Conservation (phyloP, 1,284 basidiomycete species). For the Malassezia furfur region DNA sequence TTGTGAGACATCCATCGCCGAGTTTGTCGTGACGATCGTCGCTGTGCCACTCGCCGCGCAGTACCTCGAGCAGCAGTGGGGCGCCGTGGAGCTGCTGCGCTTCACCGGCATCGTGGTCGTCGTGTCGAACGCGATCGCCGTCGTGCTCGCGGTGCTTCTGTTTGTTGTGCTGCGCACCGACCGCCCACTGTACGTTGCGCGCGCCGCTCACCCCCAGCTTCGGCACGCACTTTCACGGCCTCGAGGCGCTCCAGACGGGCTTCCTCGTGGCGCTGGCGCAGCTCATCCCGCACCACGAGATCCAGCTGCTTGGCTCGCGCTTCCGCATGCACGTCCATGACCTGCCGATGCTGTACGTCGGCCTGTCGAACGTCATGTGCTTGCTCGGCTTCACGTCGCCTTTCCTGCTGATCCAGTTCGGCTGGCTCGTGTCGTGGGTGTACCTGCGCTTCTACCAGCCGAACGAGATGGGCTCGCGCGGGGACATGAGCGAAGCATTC, state of each 20-base stretch:
- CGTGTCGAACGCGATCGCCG: slow-evolving; percentile 36
- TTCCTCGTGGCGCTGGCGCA: slow-evolving; percentile 93
- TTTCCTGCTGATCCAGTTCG: slow-evolving; percentile 87
- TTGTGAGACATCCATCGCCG: slow-evolving; percentile 72
- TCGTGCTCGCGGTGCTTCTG: slow-evolving; percentile 30
- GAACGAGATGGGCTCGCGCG: slow-evolving; percentile 57
- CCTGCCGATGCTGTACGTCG: slow-evolving; percentile 85
- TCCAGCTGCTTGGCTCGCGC: slow-evolving; percentile 64
- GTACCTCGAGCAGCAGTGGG: slow-evolving; percentile 90
- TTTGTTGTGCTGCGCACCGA: slow-evolving; percentile 35
- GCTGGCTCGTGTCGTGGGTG: slow-evolving; percentile 88
- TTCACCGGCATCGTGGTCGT: slow-evolving; percentile 64
- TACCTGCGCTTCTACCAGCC: slow-evolving; percentile 94
- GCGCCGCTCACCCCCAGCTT: slow-evolving; percentile 49
- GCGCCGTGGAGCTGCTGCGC: slow-evolving; percentile 70
- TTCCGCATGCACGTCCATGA: slow-evolving; percentile 50
- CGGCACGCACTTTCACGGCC: slow-evolving; percentile 78
- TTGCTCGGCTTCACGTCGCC: slow-evolving; percentile 81
- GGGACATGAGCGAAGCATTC: slow-evolving; percentile 91
- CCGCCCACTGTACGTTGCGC: slow-evolving; percentile 6
- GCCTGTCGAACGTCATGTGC: slow-evolving; percentile 78
- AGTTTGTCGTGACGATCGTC: slow-evolving; percentile 69
- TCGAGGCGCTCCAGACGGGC: slow-evolving; percentile 80
- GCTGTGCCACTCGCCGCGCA: slow-evolving; percentile 71
- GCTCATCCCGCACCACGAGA: slow-evolving; percentile 91